Evolutionary conservation across 441 rosid genomes (phyloP), one percentile per base, ranked within the genome.

Genomic region (Metrosideros polymorpha): DNA sequence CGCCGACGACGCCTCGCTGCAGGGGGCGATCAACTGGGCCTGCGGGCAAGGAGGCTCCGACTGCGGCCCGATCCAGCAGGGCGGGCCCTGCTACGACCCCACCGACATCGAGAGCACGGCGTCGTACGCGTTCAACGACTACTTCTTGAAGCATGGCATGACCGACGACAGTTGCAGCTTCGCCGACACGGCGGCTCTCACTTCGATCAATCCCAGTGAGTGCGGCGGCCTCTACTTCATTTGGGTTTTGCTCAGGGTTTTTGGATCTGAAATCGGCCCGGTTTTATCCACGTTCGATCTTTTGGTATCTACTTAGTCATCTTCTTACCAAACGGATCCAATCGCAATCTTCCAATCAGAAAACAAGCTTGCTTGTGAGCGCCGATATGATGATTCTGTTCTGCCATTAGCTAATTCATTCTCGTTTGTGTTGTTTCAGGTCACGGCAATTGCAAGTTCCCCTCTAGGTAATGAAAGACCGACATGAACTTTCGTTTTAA

Each of bases 1-100:
- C 93, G 99, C 99, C 22, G 96, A 93, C n/a, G 99, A 97, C 86
- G 90, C 95, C 27, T 89, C 95, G 22, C 93, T 97, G 7, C 98
- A 92, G 92, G 89, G 86, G 77, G 97, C 98, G 43, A 87, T 97
- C 54, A 92, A 93, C 59, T 97, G 99, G 99, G 98, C 99, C 15
- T 97, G 99, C 86, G 98, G 99, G 5, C 88, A 88, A 10, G 99
- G 99, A 35, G 99, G 96, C 49, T 94, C 97, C 8, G 91, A 93
- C 82, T 97, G 99, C 84, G 84, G 91, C 25, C 94, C 93, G 35
- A 94, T 97, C 83, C 97, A 93, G 91, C 93, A 91, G 85, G 97
- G 95, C 61, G 98, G 97, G 25, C 89, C 93, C 7, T 96, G 99
- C 82, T 93, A 92, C 91, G 95, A 92, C 86, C 91, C 94, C 22